Evolutionary conservation across 2,329 filamentous ascomycete genomes (phyloP), one percentile per base, ranked within the genome.

Genomic region (Thielaviopsis populi): DNA sequence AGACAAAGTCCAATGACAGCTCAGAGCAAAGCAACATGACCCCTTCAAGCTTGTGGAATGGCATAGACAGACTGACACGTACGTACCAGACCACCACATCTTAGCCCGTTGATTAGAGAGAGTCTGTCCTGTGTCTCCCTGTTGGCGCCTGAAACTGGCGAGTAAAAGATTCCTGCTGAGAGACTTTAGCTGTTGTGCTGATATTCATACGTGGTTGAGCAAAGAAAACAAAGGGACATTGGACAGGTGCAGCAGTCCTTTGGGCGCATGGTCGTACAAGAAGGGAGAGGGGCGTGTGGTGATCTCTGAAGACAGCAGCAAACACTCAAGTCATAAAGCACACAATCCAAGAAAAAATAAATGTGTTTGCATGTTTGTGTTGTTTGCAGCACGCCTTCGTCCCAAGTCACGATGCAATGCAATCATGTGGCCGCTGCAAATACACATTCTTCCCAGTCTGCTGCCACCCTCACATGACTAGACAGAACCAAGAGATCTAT

Each of bases 151-250:
- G 8, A 8, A 37, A 10, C 8, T 6, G 33, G 19, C 19, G 24
- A 27, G 3, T 2, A 10, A 50, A 27, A 50, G 22, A 37, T 37
- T 37, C 33, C 33, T 37, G 8, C 33, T 4, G 7, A 8, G 22
- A 8, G 10, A 22, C 46, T 24, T 27, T 50, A 8, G 19, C 19
- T 50, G 46, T 48, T 48, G 19, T 30, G 27, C 27, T 30, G 50
- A 33, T 27, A 54, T 30, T 33, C 27, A 22, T 33, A 54, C 27
- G 50, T 33, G 50, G 50, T 33, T 54, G n/a, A 33, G 24, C 24
- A 54, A n/a, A 54, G 15, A 10, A 56, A 27, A 56, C 53, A 56
- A 56, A 56, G 53, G 27, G 53, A n/a, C 53, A 56, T 56, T n/a
- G 30, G 30, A 56, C 27, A 56, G n/a, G 30, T n/a, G 30, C 24